Base-by-base conservation (phyloP, 1,284 basidiomycete species). In the Cutaneotrichosporon spelunceum region DNA sequence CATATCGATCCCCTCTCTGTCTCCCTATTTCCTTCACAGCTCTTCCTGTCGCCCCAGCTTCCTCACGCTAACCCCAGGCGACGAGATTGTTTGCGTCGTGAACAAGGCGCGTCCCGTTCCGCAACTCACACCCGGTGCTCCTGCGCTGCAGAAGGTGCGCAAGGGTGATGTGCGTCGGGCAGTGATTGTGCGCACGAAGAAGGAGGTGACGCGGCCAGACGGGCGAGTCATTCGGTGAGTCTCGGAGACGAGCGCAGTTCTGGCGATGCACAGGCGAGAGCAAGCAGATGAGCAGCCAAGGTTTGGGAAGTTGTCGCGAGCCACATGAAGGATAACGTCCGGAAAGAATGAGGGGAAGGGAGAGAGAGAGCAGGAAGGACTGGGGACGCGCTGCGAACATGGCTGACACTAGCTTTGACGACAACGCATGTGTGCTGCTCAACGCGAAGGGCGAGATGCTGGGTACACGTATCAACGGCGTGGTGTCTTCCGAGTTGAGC, bases 391-490 rank as follows among this genome's bases (percentile, higher is more conserved):
- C 36, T 39, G 11, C 36, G 39, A 42, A 36, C 27, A 19, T 24
- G 19, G 55, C 60, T 61, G n/a, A 55, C 53, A 0, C 45, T 71
- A 85, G 91, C 55, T 99, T 99, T 79, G 96, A 99, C 80, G 96
- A 99, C 83, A 98, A 98, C 74, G 96, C 96, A 0, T 94, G 88
- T 34, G 93, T 99, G 1, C 81, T 99, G 30, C 80, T 99, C 64
- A 99, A 99, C 80, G 92, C 92, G 82, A 98, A 97, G 82, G 87
- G 89, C 70, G 95, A 99, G 80, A 93, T 98, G 87, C 78, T 98
- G 64, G 95, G 93, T 8, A 96, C 94, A 62, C 86, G 95, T 71
- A 92, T 99, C 66, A 90, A 89, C 72, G 93, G 95, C 0, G 88
- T 95, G 44, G 94, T 98, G 21, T 93, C 90, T 63, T 88, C 89